Percentiles rank a stretch among this genome's conserved stretches.
phyloP scores from a whole-genome alignment of 257 asterid genomes.

The Haberlea rhodopensis region DNA sequence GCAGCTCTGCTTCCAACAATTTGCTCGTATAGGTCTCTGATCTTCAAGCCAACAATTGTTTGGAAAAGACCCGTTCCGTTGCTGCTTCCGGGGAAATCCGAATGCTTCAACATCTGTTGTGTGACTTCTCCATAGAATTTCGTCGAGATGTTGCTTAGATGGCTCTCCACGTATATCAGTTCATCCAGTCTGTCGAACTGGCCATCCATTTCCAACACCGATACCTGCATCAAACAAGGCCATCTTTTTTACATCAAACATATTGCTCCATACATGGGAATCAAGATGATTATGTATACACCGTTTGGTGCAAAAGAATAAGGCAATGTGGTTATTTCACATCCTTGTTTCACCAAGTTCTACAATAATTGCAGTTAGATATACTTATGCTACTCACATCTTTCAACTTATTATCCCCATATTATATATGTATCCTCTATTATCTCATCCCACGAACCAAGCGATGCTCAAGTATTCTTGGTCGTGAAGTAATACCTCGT shows the following conservation, averaged over 20 bases:
- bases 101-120: conserved; percentile 91
- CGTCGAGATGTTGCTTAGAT: conserved; percentile 84
- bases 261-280: no score
- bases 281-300: no score
- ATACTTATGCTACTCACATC: no score
- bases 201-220: conserved; percentile 97
- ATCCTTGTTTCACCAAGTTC: no score
- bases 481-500: conserved; percentile 57
- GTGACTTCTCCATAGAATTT: conserved; percentile 97
- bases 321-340: no score
- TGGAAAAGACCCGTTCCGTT: conserved; percentile 98
- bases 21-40: conserved; percentile 60
- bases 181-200: conserved; percentile 95
- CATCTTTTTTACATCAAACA: no score
- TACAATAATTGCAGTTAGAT: no score
- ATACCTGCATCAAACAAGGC: conserved; percentile 46
- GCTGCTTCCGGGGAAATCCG: conserved; percentile 97
- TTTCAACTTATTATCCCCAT: no score
- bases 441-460: no score
- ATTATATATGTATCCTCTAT: no score
- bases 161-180: conserved; percentile 91
- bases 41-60: conserved; percentile 80
- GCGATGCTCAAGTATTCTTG: background rate
- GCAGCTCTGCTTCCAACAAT: conserved; percentile 37
- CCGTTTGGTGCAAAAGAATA: no score